These are phyloP conservation scores for Gossypium laxum DNA, from an alignment of 441 rosid species.

Conservation along the genomic window DNA sequence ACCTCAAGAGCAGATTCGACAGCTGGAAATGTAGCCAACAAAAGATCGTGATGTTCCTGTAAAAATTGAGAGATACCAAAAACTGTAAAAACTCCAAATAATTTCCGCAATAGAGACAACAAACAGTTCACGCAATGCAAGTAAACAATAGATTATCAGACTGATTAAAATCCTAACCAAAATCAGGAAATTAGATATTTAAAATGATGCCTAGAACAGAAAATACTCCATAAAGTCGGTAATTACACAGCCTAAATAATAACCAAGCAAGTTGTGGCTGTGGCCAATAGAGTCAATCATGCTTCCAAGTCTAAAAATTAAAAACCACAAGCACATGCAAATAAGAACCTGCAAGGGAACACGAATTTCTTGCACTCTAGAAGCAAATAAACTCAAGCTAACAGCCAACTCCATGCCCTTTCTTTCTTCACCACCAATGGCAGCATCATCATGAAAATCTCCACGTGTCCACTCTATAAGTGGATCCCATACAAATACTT, in stretches of 20 bases:
- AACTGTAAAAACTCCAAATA: constrained; percentile 12
- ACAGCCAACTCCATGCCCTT: constrained; percentile 98
- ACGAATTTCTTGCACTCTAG: constrained; percentile 96
- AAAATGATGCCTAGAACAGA: constrained; percentile 7
- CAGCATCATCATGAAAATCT: constrained; percentile 94
- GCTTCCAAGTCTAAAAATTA: not conserved
- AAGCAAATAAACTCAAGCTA: constrained; percentile 95
- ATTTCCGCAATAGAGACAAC: constrained; percentile 16
- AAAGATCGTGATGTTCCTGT: constrained; percentile 94
- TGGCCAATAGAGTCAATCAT: constrained; percentile 11
- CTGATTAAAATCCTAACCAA: constrained; percentile 8
- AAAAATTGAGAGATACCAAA: constrained; percentile 18
- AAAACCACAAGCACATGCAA: not conserved
- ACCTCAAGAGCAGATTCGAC: constrained; percentile 84
- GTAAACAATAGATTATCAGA: constrained; percentile 9
- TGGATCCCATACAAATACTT: constrained; percentile 97
- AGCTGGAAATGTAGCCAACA: constrained; percentile 69
- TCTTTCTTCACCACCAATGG: constrained; percentile 95
- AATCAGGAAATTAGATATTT: constrained; percentile 4
- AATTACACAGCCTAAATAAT: constrained; percentile 9
- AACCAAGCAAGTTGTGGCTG: constrained; percentile 2
- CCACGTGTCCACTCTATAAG: constrained; percentile 97
- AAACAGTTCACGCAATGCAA: not conserved
- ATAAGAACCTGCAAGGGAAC: constrained; percentile 78
- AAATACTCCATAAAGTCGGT: constrained; percentile 4